A percentile compares a stretch with the other conserved stretches of the same genome.
These are phyloP conservation scores for Fusarium devonianum DNA, from an alignment of 2,329 filamentous ascomycete species.

Conservation along the genomic window DNA sequence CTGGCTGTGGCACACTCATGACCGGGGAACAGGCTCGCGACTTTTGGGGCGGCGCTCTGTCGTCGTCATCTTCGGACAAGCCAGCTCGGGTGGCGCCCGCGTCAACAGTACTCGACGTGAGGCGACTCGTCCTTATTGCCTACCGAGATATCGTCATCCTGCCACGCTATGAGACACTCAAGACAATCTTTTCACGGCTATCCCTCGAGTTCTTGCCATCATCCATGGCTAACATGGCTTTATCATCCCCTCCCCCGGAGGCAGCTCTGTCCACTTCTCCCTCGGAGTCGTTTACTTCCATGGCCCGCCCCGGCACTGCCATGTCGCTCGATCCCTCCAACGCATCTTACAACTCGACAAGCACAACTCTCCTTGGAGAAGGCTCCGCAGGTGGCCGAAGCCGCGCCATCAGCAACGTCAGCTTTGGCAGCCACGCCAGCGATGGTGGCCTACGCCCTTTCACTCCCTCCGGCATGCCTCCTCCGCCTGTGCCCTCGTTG, in stretches of 20 bases:
- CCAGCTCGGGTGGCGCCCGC: constrained; percentile 55
- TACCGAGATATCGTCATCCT: constrained; percentile 91
- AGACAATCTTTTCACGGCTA: constrained; percentile 87
- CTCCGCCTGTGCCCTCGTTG: constrained; percentile 37
- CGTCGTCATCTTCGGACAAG: constrained; percentile 45
- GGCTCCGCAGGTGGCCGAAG: constrained; percentile 67
- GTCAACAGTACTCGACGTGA: constrained; percentile 75
- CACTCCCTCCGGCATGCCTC: constrained; percentile 52
- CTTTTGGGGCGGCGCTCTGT: constrained; percentile 82
- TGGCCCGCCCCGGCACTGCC: constrained; percentile 73
- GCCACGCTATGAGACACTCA: constrained; percentile 86
- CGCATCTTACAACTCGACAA: constrained; percentile 81
- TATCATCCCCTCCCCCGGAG: constrained; percentile 61
- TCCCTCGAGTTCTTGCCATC: constrained; percentile 78
- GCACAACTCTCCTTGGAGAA: constrained; percentile 79
- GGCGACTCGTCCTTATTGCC: constrained; percentile 84
- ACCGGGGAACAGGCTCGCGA: constrained; percentile 80
- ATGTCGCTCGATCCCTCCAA: constrained; percentile 76
- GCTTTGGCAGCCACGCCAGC: constrained; percentile 63
- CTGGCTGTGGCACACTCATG: constrained; percentile 82
- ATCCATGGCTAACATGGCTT: constrained; percentile 58
- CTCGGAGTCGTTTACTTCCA: constrained; percentile 54
- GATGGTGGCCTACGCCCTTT: constrained; percentile 58
- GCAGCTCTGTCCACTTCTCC: constrained; percentile 61
- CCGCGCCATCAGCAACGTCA: constrained; percentile 87